Base-by-base conservation (phyloP, 345 rosid species). In the Tarenaya hassleriana region DNA sequence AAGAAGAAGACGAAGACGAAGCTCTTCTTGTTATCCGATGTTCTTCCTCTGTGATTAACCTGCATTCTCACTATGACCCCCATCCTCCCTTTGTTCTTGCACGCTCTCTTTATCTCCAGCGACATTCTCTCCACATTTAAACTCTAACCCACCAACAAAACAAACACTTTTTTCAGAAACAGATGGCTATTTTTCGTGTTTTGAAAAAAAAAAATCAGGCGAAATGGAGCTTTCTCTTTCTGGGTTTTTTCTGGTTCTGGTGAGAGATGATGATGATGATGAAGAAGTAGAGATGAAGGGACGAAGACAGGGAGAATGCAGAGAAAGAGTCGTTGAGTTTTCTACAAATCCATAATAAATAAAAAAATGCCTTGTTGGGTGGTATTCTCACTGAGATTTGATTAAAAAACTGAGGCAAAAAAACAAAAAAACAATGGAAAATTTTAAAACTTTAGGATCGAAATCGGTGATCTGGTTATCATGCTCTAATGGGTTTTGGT, bases 31-130 rank as follows among this genome's bases (percentile, higher is more conserved):
- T 55, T 73, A 16, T 24, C 21, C 3, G 17, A 7, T 41, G 34
- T 77, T 24, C 68, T 66, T 7, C 67, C 39, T 70, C 39, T 69
- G 62, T 16, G 68, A 63, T 65, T 15, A 6, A 91, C 53, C 61
- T 76, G 83, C 94, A 81, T 85, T 67, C 61, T 79, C 1, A 79
- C 80, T 42, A 78, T 66, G 74, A 78, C 81, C 1, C 85, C 87
- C 12, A 64, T 60, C 16, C 61, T 61, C 53, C 44, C 60, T 57
- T 67, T 61, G 57, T 49, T 55, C 18, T 7, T 59, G 66, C 8
- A 47, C 0, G 61, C 41, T 59, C 51, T 66, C 41, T 60, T 60
- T 9, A 60, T 53, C 35, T 66, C 71, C 24, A 60, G 56, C 56
- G 61, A 59, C 71, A 66, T 66, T 59, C 60, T 39, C 33, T 47